Base-by-base conservation (phyloP, 2,329 filamentous ascomycete species). In the Penicillium glabrum region DNA sequence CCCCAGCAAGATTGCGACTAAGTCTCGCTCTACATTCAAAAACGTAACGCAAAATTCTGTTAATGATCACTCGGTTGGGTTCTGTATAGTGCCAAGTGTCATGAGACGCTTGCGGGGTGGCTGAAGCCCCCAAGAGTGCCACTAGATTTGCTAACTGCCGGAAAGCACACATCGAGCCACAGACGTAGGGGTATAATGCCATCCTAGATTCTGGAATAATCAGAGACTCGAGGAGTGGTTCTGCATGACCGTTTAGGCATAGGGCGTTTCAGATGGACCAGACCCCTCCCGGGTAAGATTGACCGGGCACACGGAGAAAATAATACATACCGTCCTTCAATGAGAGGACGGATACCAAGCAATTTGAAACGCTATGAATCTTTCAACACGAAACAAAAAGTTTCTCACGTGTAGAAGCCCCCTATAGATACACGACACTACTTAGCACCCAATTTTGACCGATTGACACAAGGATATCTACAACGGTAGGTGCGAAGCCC, bases 241-340 rank as follows among this genome's bases (percentile, higher is more conserved):
- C 44, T 46, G 23, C 44, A 46, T 26, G 44, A 16, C 51, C 24
- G 1, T 58, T 58, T 45, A 26, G 60, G 53, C 9, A 58, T 51
- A 53, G 51, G 44, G 50, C 49, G 62, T 65, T 65, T 64, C 62
- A 62, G 54, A 41, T 58, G 35, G 43, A 59, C 50, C 21, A 41
- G 23, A 51, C 51, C 57, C 52, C 59, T 57, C 48, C 29, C 19
- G 29, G 51, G 35, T 56, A 54, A 50, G 46, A 53, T 59, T 57
- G 19, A 24, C 21, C 45, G 46, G 41, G n/a, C 13, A 41, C 31
- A 24, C 54, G 56, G 21, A 27, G 44, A 33, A 26, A n/a, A 13
- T 31, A 23, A 5, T 31, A 23, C 14, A 29, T 26, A 58, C 52
- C 41, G 26, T 57, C 55, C 59, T 57, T 63, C 55, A 63, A 57